phyloP scores from a whole-genome alignment of 306 rosid species.

The Pyrus betulifolia region DNA sequence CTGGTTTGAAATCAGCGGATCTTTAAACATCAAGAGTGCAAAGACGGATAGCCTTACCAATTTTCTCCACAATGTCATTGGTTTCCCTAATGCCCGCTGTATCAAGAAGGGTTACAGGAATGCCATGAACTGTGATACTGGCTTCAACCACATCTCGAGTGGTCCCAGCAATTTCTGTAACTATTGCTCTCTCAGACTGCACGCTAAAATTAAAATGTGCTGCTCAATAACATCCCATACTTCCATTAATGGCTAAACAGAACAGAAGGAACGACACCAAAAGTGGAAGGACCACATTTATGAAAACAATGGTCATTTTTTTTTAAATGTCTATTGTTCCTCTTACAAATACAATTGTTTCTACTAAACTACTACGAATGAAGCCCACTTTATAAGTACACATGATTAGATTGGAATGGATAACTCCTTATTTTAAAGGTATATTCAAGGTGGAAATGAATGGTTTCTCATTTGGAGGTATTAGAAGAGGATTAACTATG shows the following conservation, averaged over 20 bases:
- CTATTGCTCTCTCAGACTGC: conserved; percentile 99
- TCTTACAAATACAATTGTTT: background rate
- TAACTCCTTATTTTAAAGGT: background rate
- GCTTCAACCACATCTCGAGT: conserved; percentile 97
- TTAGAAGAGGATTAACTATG: background rate
- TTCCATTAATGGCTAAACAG: background rate
- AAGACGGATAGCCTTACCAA: conserved; percentile 46
- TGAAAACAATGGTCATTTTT: background rate
- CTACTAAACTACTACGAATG: background rate
- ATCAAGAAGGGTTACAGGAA: conserved; percentile 92
- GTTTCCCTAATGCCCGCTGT: conserved; percentile 98
- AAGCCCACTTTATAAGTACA: background rate
- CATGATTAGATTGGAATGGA: background rate
- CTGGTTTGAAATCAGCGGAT: background rate
- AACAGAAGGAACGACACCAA: background rate
- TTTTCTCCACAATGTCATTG: conserved; percentile 85
- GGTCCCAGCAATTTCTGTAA: conserved; percentile 96
- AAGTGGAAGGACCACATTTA: background rate
- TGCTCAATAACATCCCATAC: conserved; percentile 38
- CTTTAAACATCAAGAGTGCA: background rate
- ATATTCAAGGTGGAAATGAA: background rate
- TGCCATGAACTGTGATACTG: conserved; percentile 61
- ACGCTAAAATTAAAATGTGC: conserved; percentile 51
- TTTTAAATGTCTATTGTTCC: background rate
- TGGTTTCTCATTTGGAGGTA: background rate